Base-by-base conservation (phyloP, 73 alveolate species). In the Symbiodinium natans region DNA sequence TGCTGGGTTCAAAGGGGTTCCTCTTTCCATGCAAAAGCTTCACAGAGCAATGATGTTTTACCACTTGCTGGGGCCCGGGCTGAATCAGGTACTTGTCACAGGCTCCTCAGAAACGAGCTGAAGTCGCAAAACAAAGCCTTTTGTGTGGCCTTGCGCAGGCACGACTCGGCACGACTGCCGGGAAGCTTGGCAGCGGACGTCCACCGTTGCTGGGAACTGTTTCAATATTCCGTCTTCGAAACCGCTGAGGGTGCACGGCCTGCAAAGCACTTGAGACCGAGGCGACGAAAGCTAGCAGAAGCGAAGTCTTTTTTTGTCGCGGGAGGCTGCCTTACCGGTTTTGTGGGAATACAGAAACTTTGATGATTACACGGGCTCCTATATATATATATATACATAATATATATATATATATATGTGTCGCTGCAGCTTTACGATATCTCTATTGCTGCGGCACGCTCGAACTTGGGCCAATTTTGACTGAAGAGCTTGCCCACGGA, bases 121-220 rank as follows among this genome's bases (percentile, higher is more conserved):
- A 13, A 1, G 23, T 21, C 41, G 3, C 11, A 3, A 31, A 46
- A 1, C 4, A 31, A 23, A 23, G 33, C 31, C 27, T 5, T 6
- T 19, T 38, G 19, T 36, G 63, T 10, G 23, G 36, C 8, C 10
- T 34, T 77, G 56, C n/a, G 3, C 34, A 17, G 34, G 29, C 34
- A 63, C 34, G 5, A 4, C 34, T 63, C 38, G 31, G 5, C 80
- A 63, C 29, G 7, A 25, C 8, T 29, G 38, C 34, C 31, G 59
- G 13, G 36, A 33, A 3, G 34, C 83, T 86, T 31, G 2, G 95
- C 73, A 68, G 52, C 97, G 1, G 77, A 52, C 97, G 48, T 71
- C 97, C 97, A 15, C 97, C 97, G 21, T 90, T 63, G 88, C 97
- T 90, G 36, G 97, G 97, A 4, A 88, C 97, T 68, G 41, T 42